phyloP scores from a whole-genome alignment of 352 stramenopile genomes.

The Phytophthora pistaciae region DNA sequence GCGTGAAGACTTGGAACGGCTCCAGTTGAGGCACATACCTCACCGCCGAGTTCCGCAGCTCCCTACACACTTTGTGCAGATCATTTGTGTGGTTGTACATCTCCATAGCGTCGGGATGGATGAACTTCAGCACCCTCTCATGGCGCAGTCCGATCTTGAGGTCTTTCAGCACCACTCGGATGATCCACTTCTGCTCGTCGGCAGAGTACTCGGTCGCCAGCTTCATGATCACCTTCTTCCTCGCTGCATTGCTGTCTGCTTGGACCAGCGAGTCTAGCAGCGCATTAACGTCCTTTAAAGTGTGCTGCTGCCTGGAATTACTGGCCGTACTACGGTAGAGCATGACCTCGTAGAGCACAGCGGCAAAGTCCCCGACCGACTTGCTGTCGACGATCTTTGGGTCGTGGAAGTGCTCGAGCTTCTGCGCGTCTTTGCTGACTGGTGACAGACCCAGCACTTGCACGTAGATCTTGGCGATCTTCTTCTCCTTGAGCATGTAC shows the following conservation, averaged over 20 bases:
- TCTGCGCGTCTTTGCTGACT: slow-evolving; percentile 76
- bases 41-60: slow-evolving; percentile 81
- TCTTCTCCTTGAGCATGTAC: slow-evolving; percentile 91
- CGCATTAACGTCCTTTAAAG: slow-evolving; percentile 66
- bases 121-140: slow-evolving; percentile 81
- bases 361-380: slow-evolving; percentile 83
- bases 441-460: slow-evolving; percentile 74
- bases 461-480: slow-evolving; percentile 84
- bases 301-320: slow-evolving; percentile 56
- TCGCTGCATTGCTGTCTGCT: slow-evolving; percentile 48
- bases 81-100: slow-evolving; percentile 93
- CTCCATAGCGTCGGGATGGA: slow-evolving; percentile 83
- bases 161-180: slow-evolving; percentile 87
- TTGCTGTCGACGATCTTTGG: slow-evolving; percentile 84
- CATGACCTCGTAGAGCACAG: slow-evolving; percentile 79
- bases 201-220: slow-evolving; percentile 80
- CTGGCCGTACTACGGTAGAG: slow-evolving; percentile 64
- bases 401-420: slow-evolving; percentile 86
- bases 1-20: slow-evolving; percentile 87
- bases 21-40: slow-evolving; percentile 84
- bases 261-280: slow-evolving; percentile 66
- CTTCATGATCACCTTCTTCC: slow-evolving; percentile 76
- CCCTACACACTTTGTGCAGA: slow-evolving; percentile 74
- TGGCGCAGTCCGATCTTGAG: slow-evolving; percentile 87
- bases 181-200: slow-evolving; percentile 86